Base-by-base conservation (phyloP, 2,329 filamentous ascomycete species). In the Cercospora nicotianae region DNA sequence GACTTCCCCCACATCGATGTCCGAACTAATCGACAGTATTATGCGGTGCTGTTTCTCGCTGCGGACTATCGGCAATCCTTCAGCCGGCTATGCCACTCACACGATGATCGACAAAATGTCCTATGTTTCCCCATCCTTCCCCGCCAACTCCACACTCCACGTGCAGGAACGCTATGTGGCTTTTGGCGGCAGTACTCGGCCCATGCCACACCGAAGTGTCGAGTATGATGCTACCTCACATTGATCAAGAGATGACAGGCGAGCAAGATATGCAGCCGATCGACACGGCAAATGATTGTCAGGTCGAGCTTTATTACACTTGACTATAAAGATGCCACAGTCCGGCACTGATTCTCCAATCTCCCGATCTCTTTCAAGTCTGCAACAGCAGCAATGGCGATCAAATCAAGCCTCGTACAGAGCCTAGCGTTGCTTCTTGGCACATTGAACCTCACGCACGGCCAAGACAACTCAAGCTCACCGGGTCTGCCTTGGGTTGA, bases 381-480 rank as follows among this genome's bases (percentile, higher is more conserved):
- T 26, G 55, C 26, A 58, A 10, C 9, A n/a, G 55, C 26, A 30
- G 55, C 59, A 45, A 62, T 48, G 36, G n/a, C 36, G 18, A 33
- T 30, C 18, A 42, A 13, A 9, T 26, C 59, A n/a, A 45, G 36
- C 20, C 59, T 62, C 23, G 59, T 36, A 10, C 36, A 18, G 10
- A 31, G 59, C 59, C 20, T 62, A 28, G 59, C 59, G 12, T 36
- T 48, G n/a, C 12, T 30, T 36, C 33, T 62, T 58, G 55, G 28
- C 55, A 58, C 28, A 58, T 9, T 58, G 13, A 58, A 58, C 16
- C 55, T 33, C 26, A 10, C 55, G 18, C 42, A 39, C 13, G 26
- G 36, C 36, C 59, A 62, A 62, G 23, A 28, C 36, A 48, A 62
- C 16, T 62, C 36, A 62, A 62, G 59, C 59, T 62, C 18, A 18